Conservation (phyloP, 192 early-diverging fungal genomes). For the Entomortierella chlamydospora region DNA sequence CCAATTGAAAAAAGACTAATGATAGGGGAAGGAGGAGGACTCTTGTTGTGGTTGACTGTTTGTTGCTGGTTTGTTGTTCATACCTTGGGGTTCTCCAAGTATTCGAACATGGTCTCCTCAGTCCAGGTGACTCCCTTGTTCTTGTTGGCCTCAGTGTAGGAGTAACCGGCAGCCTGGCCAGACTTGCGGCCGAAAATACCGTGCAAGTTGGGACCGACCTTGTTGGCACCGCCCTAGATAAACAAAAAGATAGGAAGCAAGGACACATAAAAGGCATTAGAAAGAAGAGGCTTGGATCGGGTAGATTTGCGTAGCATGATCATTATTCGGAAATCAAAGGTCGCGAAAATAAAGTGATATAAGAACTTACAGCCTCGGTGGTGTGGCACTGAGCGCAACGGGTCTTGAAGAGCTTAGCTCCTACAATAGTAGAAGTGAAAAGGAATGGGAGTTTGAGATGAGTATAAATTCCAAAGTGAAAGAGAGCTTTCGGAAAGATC, state of each 20-base stretch:
- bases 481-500: conserved; percentile 2
- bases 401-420: conserved; percentile 88
- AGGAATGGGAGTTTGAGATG: not conserved
- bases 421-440: conserved; percentile 13
- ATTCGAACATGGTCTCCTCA: conserved; percentile 93
- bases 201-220: conserved; percentile 97
- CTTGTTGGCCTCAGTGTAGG: conserved; percentile 94
- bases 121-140: conserved; percentile 87
- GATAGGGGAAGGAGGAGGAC: not conserved
- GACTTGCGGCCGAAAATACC: conserved; percentile 93
- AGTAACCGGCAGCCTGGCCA: conserved; percentile 86
- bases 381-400: conserved; percentile 99
- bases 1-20: not conserved
- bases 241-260: not conserved
- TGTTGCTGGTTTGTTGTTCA: not conserved
- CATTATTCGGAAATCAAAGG: not conserved
- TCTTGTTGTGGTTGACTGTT: not conserved
- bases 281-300: not conserved
- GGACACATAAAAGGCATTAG: not conserved
- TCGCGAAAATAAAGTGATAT: too few species aligned
- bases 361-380: conserved; percentile 70
- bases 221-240: conserved; percentile 82
- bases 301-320: not conserved
- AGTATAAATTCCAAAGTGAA: not conserved
- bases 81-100: conserved; percentile 98